Percentiles rank a stretch among this genome's conserved stretches.
These are phyloP conservation scores for Teratosphaeria epicoccoides DNA, from an alignment of 2,329 filamentous ascomycete genomes.

Conservation along the genomic window DNA sequence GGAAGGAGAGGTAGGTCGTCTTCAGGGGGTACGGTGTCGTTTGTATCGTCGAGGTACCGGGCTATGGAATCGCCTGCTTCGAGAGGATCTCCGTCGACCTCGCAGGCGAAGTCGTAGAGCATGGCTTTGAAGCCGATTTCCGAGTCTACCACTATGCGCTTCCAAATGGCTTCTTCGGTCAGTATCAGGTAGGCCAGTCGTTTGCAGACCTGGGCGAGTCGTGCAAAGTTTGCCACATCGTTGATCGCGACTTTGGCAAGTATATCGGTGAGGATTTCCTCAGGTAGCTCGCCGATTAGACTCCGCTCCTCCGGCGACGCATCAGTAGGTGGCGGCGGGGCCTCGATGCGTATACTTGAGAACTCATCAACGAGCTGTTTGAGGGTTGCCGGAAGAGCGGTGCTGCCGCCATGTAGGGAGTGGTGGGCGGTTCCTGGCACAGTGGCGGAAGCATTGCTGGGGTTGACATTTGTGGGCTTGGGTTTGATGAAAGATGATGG, in stretches of 20 bases:
- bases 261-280: conserved; percentile 76
- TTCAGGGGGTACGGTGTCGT: conserved; percentile 8
- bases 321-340: conserved; percentile 57
- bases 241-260: conserved; percentile 58
- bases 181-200: conserved; percentile 73
- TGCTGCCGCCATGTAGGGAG: conserved; percentile 40
- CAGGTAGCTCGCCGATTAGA: conserved; percentile 64
- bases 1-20: conserved; percentile 8
- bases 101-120: conserved; percentile 66
- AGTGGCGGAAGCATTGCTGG: conserved; percentile 41
- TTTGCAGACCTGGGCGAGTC: conserved; percentile 73
- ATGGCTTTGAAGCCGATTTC: conserved; percentile 74
- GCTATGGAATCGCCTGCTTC: conserved; percentile 14
- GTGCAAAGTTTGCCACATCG: conserved; percentile 68
- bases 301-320: conserved; percentile 65
- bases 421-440: conserved; percentile 46
- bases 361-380: conserved; percentile 66
- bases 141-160: conserved; percentile 55
- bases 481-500: conserved; percentile 42
- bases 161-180: conserved; percentile 82
- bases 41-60: conserved; percentile 11
- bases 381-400: conserved; percentile 42
- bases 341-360: conserved; percentile 56
- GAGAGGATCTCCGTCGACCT: conserved; percentile 40
- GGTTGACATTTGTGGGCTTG: conserved; percentile 35